Base-by-base conservation (phyloP, 192 early-diverging fungal genomes). In the Gamsiella multidivaricata region DNA sequence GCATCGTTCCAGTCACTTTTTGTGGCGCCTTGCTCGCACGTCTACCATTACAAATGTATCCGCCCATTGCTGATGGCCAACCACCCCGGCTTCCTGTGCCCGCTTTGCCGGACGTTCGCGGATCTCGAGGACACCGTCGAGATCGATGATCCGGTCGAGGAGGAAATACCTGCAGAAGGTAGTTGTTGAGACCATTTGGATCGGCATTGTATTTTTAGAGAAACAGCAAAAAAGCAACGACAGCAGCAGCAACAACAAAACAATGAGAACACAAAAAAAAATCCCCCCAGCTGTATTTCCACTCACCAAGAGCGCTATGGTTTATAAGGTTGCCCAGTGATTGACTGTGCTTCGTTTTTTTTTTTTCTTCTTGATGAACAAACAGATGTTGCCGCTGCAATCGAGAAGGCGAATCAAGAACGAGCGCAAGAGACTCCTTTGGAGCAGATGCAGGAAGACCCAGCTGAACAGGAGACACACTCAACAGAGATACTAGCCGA, bases 41-140 rank as follows among this genome's bases (percentile, higher is more conserved):
- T 92, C 63, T 97, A 93, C 84, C 96, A 97, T 70, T 97, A 93
- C 84, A 94, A 94, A 79, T 96, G 95, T 80, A 92, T 94, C 66
- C 91, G 91, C 60, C 94, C 94, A 3, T 72, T 97, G 12, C 80
- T 97, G 65, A 80, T 88, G 52, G 87, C 84, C 42, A 76, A 82
- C 69, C 89, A 86, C 70, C 88, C 91, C 0, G 86, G 87, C 42
- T 95, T 98, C 84, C 86, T 84, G 42, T 96, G 96, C 80, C 94
- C 95, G 45, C 84, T 98, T 23, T 98, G 95, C 83, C 85, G 96
- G 62, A 93, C 94, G 28, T 96, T 93, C 65, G 95, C 95, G 7
- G 93, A 98, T 83, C 84, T 98, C 34, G 94, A 94, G 54, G 94
- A 78, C 61, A 69, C 47, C 34, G 74, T 78, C 43, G 74, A 78